Conservation (phyloP, 176 grass and related monocot species). For the Rhynchospora pubera region DNA sequence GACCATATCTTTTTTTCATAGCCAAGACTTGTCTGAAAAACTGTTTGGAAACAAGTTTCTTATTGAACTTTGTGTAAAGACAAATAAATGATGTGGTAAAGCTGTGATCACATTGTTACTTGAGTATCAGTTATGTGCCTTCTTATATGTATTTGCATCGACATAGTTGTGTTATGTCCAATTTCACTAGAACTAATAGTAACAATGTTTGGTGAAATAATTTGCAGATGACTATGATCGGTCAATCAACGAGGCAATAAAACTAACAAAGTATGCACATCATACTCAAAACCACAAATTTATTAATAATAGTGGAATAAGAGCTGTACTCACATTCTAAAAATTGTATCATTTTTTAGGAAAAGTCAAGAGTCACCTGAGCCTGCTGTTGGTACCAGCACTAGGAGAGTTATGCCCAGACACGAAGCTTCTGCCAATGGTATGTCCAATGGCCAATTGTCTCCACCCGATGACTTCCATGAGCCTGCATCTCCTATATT, state of each 20-base stretch:
- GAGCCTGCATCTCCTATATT: constrained; percentile 50
- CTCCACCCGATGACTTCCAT: constrained; percentile 35
- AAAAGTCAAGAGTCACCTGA: constrained; percentile 65
- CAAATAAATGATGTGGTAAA: background rate
- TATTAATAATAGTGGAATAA: constrained; percentile 6
- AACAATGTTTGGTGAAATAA: constrained; percentile 23
- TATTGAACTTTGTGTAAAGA: background rate
- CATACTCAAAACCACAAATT: constrained; percentile 30
- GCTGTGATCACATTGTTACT: background rate
- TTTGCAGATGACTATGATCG: constrained; percentile 96
- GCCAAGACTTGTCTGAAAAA: background rate
- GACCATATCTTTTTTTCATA: background rate
- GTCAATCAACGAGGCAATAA: constrained; percentile 97
- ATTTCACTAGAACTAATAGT: background rate
- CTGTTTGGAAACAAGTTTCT: background rate
- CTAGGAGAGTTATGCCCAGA: constrained; percentile 52
- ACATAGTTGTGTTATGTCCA: background rate
- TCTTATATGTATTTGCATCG: background rate
- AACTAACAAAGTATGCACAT: constrained; percentile 75
- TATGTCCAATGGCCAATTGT: constrained; percentile 55
- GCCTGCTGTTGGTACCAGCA: constrained; percentile 27
- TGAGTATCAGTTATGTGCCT: background rate
- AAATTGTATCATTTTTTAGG: constrained; percentile 27
- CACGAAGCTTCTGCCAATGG: constrained; percentile 65
- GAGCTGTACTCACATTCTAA: background rate